Evolutionary conservation across 2,329 filamentous ascomycete species (phyloP).

Genomic region (Aspergillus melleus): DNA sequence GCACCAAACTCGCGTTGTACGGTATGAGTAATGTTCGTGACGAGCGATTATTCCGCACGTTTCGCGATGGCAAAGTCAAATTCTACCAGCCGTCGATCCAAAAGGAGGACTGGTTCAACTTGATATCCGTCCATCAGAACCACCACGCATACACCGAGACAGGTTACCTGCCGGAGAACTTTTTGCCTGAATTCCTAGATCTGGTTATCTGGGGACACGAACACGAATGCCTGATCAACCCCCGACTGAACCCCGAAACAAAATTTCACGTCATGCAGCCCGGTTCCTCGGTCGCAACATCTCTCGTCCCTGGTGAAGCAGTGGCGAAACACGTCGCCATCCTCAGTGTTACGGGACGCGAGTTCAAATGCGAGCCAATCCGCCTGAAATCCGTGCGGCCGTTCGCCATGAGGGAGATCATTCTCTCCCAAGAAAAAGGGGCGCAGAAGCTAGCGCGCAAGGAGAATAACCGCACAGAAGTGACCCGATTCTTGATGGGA

Average conservation of each 20-base stretch:
- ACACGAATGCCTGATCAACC: conserved; percentile 92
- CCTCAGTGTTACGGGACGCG: conserved; percentile 75
- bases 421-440: conserved; percentile 70
- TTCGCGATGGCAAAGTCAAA: conserved; percentile 87
- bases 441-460: conserved; percentile 78
- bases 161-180: conserved; percentile 90
- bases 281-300: conserved; percentile 93
- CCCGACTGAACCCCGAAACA: conserved; percentile 77
- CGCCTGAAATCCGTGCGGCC: conserved; percentile 86
- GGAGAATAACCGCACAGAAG: conserved; percentile 77
- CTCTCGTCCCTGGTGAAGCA: conserved; percentile 83
- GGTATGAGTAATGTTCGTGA: conserved; percentile 95
- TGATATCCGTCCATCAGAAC: conserved; percentile 94
- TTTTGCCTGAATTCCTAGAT: conserved; percentile 87
- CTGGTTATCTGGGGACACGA: conserved; percentile 96
- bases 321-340: conserved; percentile 89
- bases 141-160: conserved; percentile 90
- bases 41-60: conserved; percentile 90
- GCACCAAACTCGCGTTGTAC: conserved; percentile 88
- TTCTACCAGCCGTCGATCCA: conserved; percentile 84
- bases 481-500: conserved; percentile 73
- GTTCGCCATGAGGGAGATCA: conserved; percentile 82
- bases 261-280: conserved; percentile 97
- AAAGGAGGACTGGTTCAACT: conserved; percentile 89
- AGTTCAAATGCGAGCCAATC: conserved; percentile 78